These are phyloP conservation scores for Phytophthora crassamura DNA, from an alignment of 352 stramenopile species.

Conservation along the genomic window DNA sequence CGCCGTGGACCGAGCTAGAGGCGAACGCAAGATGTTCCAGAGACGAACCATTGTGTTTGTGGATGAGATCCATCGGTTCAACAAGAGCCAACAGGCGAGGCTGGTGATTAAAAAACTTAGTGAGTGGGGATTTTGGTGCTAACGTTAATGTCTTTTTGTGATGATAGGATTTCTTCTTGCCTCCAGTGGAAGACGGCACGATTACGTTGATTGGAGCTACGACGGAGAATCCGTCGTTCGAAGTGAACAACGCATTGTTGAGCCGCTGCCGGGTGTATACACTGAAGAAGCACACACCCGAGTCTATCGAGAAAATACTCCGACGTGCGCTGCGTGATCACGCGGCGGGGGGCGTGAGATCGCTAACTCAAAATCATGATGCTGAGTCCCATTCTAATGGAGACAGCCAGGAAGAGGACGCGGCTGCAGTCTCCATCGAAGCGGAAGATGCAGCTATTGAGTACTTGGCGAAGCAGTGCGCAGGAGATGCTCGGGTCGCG, in stretches of 20 bases:
- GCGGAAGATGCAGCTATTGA: conserved; percentile 66
- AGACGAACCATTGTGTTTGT: conserved; percentile 87
- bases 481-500: conserved; percentile 79
- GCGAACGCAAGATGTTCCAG: conserved; percentile 66
- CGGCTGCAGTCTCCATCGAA: conserved; percentile 30
- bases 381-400: conserved; percentile 13
- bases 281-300: conserved; percentile 69
- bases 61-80: conserved; percentile 91
- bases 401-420: conserved; percentile 9
- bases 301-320: conserved; percentile 74
- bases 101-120: not conserved
- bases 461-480: conserved; percentile 76
- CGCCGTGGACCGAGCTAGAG: conserved; percentile 72
- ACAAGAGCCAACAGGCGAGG: conserved; percentile 81
- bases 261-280: conserved; percentile 84
- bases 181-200: conserved; percentile 79
- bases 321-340: conserved; percentile 58
- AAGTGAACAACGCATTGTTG: conserved; percentile 87
- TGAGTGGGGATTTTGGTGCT: conserved; percentile 1
- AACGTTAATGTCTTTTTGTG: not conserved
- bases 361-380: conserved; percentile 24
- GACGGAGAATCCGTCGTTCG: conserved; percentile 91
- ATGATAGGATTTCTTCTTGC: conserved; percentile 82
- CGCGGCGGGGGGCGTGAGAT: conserved; percentile 37
- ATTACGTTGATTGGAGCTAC: conserved; percentile 91